Conservation (phyloP, 2,329 filamentous ascomycete genomes). For the Claviceps purpurea region DNA sequence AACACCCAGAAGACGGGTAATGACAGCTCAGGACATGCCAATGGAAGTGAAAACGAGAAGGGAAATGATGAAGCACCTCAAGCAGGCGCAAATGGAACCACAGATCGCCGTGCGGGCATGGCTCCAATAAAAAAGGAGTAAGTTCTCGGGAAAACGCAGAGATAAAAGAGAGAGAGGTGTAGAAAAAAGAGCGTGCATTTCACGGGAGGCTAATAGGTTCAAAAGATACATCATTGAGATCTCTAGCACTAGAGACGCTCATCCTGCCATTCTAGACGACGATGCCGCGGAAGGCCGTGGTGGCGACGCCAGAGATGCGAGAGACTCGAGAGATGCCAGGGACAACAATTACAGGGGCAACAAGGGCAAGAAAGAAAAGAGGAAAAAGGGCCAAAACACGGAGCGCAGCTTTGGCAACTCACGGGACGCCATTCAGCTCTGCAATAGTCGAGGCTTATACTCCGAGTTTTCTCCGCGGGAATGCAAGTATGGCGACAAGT, state of each 20-base stretch:
- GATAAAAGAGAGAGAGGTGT: not conserved
- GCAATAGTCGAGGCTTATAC: conserved; percentile 55
- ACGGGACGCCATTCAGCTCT: conserved; percentile 63
- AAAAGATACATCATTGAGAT: conserved; percentile 30
- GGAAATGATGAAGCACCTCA: conserved; percentile 2
- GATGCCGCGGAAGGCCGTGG: conserved; percentile 34
- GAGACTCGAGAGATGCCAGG: conserved; percentile 43
- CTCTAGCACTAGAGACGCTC: conserved; percentile 13
- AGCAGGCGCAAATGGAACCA: conserved; percentile 6
- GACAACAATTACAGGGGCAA: conserved; percentile 26
- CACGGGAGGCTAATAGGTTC: conserved; percentile 1
- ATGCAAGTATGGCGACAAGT: conserved; percentile 69
- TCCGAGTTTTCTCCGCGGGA: conserved; percentile 70
- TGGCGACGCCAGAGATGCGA: conserved; percentile 15
- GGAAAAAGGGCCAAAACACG: conserved; percentile 60
- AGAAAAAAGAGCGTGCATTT: not conserved
- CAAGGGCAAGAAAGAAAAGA: conserved; percentile 33
- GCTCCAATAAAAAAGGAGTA: conserved; percentile 65
- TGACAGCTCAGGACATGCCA: not conserved
- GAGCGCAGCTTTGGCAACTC: conserved; percentile 70
- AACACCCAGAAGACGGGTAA: conserved; percentile 9
- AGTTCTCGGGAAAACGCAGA: conserved; percentile 13
- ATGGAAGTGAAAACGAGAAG: conserved; percentile 6
- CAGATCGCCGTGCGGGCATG: conserved; percentile 37
- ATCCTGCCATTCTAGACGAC: conserved; percentile 25